A percentile compares a stretch with the other conserved stretches of the same genome.
Conservation (phyloP, 2,329 filamentous ascomycete species). For the Penicillium sp. region DNA sequence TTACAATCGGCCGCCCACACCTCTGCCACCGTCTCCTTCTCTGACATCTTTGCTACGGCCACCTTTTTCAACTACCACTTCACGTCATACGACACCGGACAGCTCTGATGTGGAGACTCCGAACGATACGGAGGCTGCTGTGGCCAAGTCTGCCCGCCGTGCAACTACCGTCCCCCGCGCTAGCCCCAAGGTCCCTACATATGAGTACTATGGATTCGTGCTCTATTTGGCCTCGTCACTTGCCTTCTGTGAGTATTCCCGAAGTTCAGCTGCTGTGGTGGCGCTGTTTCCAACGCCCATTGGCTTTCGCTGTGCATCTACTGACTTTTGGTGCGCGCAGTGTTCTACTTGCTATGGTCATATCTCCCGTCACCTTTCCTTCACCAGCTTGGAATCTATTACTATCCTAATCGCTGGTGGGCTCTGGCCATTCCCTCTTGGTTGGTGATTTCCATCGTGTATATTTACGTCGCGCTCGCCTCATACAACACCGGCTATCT, state of each 20-base stretch:
- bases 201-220: constrained; percentile 99
- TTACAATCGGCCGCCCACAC: constrained; percentile 95
- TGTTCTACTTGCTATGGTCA: constrained; percentile 74
- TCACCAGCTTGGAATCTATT: constrained; percentile 89
- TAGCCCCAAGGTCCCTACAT: constrained; percentile 92
- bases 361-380: constrained; percentile 91
- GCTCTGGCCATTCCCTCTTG: constrained; percentile 87
- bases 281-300: not conserved
- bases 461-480: constrained; percentile 91
- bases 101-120: constrained; percentile 79
- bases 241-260: constrained; percentile 65
- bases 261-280: not conserved
- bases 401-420: constrained; percentile 99
- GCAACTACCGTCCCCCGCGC: constrained; percentile 74
- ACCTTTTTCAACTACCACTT: constrained; percentile 66
- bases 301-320: not conserved
- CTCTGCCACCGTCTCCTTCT: constrained; percentile 87
- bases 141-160: constrained; percentile 60
- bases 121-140: constrained; percentile 60
- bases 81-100: constrained; percentile 90
- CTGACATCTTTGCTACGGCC: constrained; percentile 85
- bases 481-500: constrained; percentile 87
- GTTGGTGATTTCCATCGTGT: constrained; percentile 82
- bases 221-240: constrained; percentile 87
- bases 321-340: constrained; percentile 22